Percentiles rank a stretch among this genome's conserved stretches.
These are phyloP conservation scores for Diutina catenulata DNA, from an alignment of 1,139 yeast species.

Conservation along the genomic window DNA sequence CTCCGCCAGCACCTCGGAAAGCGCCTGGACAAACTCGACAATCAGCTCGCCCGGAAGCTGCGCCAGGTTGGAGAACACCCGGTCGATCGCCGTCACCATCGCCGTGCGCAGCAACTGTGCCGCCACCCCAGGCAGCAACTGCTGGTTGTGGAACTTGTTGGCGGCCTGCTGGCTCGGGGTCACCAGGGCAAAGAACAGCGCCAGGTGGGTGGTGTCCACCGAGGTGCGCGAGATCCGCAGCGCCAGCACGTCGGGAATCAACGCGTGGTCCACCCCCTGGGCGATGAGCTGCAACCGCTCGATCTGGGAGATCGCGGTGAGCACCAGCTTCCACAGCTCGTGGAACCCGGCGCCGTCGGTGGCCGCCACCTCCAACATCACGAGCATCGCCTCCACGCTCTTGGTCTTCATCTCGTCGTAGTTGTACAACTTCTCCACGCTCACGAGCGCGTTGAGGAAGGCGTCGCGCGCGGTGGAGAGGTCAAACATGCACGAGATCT, in stretches of 20 bases:
- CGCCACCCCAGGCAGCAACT: slow-evolving; percentile 26
- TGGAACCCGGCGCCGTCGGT: slow-evolving; percentile 65
- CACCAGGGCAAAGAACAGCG: slow-evolving; percentile 15
- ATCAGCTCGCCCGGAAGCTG: slow-evolving; percentile 75
- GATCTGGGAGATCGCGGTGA: slow-evolving; percentile 77
- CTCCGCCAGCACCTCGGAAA: slow-evolving; percentile 78
- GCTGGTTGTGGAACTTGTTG: slow-evolving; percentile 33
- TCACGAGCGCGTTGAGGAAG: slow-evolving; percentile 81
- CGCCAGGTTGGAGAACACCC: slow-evolving; percentile 75
- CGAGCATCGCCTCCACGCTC: slow-evolving; percentile 69
- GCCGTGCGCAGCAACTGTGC: slow-evolving; percentile 60
- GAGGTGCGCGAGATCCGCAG: slow-evolving; percentile 24
- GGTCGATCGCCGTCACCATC: slow-evolving; percentile 75
- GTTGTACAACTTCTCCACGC: slow-evolving; percentile 72
- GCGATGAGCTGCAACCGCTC: slow-evolving; percentile 85
- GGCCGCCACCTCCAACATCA: slow-evolving; percentile 66
- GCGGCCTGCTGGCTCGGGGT: slow-evolving; percentile 30
- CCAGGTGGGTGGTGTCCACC: not conserved
- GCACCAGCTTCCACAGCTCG: slow-evolving; percentile 71
- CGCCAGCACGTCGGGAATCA: slow-evolving; percentile 72
- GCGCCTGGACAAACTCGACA: slow-evolving; percentile 74
- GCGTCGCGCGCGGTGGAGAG: slow-evolving; percentile 79
- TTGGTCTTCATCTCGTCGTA: slow-evolving; percentile 69
- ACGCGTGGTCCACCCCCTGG: slow-evolving; percentile 75
- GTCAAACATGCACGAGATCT: slow-evolving; percentile 77